These are phyloP conservation scores for Maudiozyma serrabonitensis DNA, from an alignment of 805 yeast genomes.

Conservation along the genomic window DNA sequence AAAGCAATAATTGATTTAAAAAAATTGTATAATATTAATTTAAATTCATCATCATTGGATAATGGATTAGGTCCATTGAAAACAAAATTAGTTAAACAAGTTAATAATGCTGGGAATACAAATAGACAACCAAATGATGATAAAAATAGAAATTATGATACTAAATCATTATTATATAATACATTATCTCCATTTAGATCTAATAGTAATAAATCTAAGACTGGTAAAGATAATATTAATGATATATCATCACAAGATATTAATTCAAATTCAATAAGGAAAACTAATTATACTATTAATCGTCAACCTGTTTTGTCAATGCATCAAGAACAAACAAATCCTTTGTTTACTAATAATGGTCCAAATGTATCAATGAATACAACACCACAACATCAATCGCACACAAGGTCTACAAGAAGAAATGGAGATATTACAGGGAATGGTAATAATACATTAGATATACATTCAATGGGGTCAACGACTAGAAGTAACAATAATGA, in stretches of 20 bases:
- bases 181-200: background rate
- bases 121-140: background rate
- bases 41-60: background rate
- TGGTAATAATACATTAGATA: too few species aligned
- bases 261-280: background rate
- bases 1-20: constrained; percentile 53
- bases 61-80: background rate
- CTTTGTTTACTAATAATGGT: background rate
- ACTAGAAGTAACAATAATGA: background rate
- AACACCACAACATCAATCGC: too few species aligned
- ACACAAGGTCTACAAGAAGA: background rate
- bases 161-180: background rate
- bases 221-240: background rate
- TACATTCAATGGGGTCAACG: too few species aligned
- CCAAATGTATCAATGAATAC: background rate
- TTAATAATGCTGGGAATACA: too few species aligned
- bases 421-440: too few species aligned
- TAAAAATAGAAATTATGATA: background rate
- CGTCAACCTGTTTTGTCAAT: background rate
- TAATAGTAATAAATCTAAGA: background rate
- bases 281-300: background rate
- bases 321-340: background rate
- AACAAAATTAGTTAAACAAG: background rate
- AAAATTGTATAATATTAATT: constrained; percentile 5
- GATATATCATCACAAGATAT: background rate